Percentiles rank a stretch among this genome's conserved stretches.
Conservation (phyloP, 495 filamentous ascomycete species). For the Neurospora africana region DNA sequence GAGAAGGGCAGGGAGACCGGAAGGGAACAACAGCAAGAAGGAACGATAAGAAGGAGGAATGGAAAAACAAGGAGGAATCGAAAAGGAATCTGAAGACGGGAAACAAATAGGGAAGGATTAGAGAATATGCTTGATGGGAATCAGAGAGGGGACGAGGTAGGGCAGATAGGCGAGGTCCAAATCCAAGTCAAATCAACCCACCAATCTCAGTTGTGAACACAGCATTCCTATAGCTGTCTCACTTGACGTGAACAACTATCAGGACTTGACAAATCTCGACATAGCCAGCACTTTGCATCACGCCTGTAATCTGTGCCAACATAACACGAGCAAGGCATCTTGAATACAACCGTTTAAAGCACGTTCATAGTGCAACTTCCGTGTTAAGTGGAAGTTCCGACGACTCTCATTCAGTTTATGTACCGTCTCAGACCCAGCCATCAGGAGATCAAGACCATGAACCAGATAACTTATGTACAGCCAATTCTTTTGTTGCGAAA, state of each 20-base stretch:
- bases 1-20: neutral
- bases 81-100: neutral
- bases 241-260: neutral
- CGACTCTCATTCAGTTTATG: neutral
- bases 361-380: neutral
- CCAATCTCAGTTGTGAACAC: neutral
- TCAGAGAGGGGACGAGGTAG: neutral
- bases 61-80: neutral
- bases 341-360: neutral
- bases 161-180: neutral
- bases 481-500: neutral
- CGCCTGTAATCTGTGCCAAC: neutral
- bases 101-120: neutral
- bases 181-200: neutral
- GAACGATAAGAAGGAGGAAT: neutral
- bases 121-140: neutral
- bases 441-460: neutral
- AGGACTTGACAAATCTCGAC: no score
- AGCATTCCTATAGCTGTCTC: neutral
- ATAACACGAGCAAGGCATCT: neutral
- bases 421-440: neutral
- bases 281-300: no score
- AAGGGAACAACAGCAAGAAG: neutral
- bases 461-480: neutral
- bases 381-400: neutral